Base-by-base conservation (phyloP, 2,329 filamentous ascomycete species). In the Conoideocrella luteorostrata region DNA sequence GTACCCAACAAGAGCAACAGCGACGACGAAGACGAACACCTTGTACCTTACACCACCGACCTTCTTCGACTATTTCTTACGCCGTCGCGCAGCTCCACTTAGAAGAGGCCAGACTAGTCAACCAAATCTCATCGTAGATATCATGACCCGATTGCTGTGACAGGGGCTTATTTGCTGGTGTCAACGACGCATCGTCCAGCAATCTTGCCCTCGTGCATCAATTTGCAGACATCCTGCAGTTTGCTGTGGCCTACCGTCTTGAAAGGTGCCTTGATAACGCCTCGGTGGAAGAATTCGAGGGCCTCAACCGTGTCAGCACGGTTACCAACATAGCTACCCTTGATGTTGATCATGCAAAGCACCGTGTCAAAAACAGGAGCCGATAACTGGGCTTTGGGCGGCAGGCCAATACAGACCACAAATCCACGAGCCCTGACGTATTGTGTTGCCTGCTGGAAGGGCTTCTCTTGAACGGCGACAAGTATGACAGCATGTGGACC, bases 291-390 rank as follows among this genome's bases (percentile, higher is more conserved):
- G 72, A 96, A 96, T 53, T 96, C 90, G 50, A 97, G 74, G 3
- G 91, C 90, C 72, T 97, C 91, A 42, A 82, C 78, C 1, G 82
- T 84, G 63, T 97, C 91, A 62, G 85, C 82, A 53, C 91, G 80
- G 72, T 95, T 96, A 46, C 91, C 91, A 53, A 97, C 91, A 62
- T 96, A 96, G 56, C 82, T 88, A 48, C 90, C 90, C 72, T 87
- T 87, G 74, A 97, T 96, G 56, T 68, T 82, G 70, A 96, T 82
- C 88, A 95, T 95, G 68, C 83, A 71, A 60, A 91, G 75, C 50
- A 96, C 91, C 7, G 85, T 88, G 60, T 90, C 83, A 63, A 96
- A 95, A 44, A 96, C 89, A 30, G 88, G 86, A 2, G 90, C 89
- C 55, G 78, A 78, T 51, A 96, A 76, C 66, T 75, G 86, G 2